Evolutionary conservation across 2,329 filamentous ascomycete species (phyloP), one percentile per base, ranked within the genome.

Genomic region (Mycogone perniciosa): DNA sequence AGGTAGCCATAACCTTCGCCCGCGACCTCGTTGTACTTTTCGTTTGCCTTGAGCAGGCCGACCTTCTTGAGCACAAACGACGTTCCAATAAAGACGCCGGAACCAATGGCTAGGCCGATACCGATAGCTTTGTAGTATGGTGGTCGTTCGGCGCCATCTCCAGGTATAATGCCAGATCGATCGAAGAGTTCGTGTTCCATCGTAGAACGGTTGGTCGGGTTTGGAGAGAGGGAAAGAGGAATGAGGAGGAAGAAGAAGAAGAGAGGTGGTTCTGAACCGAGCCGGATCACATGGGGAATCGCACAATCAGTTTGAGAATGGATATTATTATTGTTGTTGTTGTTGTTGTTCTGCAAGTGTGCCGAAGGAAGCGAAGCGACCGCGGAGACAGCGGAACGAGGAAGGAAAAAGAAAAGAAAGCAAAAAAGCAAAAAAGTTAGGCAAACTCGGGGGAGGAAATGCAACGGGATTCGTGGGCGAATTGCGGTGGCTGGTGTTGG

Each of bases 1-100:
- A 99, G 81, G 67, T 97, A 99, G 55, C 92, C 91, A 67, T 97
- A 97, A 51, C 93, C 93, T 69, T 97, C 92, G 54, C 93, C 93
- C 0, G 93, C 91, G 58, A 88, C 89, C 71, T 97, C 90, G 55
- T 95, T 87, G 75, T 97, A 97, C 68, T 97, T 97, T 61, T 88
- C 84, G 69, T 97, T 99, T 46, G 93, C 92, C 67, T 84, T 90
- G 55, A 99, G 76, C 59, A 99, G 72, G 4, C 93, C 93, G 53
- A 88, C 78, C 73, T 99, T 99, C 72, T 97, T 97, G 63, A 99
- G 72, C 30, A 97, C 91, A 67, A 97, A 99, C 0, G 92, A 97
- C 10, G 86, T 79, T 49, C 93, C 93, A 64, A 99, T 99, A 67
- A 97, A 97, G 52, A 89, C 67, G 39, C 93, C 93, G 0, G 92